Percentiles rank a stretch among this genome's conserved stretches.
Evolutionary conservation across 179 eudicot species (phyloP).

Genomic region (Camellia oleifera): DNA sequence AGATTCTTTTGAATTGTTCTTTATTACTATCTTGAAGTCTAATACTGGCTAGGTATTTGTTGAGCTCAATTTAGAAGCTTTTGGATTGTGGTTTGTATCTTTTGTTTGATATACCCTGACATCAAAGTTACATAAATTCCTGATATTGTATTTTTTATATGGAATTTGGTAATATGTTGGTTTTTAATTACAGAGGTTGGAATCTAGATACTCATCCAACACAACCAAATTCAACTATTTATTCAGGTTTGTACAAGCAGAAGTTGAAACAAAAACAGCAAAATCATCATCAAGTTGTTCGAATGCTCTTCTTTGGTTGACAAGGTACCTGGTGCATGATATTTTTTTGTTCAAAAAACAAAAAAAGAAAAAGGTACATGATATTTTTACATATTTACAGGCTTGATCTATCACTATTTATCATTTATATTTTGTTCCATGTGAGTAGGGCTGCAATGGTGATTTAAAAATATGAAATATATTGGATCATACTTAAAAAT

Average conservation of each 20-base stretch:
- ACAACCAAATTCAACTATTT: conserved; percentile 71
- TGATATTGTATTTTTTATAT: not conserved
- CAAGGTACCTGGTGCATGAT: conserved; percentile 46
- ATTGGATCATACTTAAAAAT: too few relatives aligned
- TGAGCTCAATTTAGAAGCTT: not conserved
- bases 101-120: not conserved
- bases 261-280: conserved; percentile 81
- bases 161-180: not conserved
- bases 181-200: conserved; percentile 68
- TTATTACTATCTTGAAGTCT: not conserved
- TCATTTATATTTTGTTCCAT: not conserved
- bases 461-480: too few relatives aligned
- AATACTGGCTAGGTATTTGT: not conserved
- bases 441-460: not conserved
- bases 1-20: not conserved
- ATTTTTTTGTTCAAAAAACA: too few relatives aligned
- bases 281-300: conserved; percentile 95
- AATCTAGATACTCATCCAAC: conserved; percentile 61
- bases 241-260: conserved; percentile 73
- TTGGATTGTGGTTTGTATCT: not conserved
- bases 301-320: conserved; percentile 93
- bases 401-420: not conserved
- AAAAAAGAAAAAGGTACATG: too few relatives aligned
- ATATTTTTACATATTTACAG: not conserved
- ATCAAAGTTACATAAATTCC: not conserved